Base-by-base conservation (phyloP, 345 rosid species). In the Arabidopsis thaliana region DNA sequence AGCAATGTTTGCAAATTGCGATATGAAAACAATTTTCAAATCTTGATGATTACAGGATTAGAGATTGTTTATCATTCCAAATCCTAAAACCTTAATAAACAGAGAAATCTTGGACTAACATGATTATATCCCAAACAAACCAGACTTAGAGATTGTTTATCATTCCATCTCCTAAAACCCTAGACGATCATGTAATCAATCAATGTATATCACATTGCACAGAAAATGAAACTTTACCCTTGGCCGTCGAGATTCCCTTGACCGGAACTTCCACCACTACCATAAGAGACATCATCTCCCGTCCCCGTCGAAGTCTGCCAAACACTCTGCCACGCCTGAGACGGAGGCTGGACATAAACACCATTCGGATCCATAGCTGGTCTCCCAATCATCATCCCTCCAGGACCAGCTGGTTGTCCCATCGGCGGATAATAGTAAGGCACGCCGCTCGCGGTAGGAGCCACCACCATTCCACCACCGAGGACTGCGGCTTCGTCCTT, bases 281-380 rank as follows among this genome's bases (percentile, higher is more conserved):
- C 91, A 53, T 83, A 88, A 16, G 91, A 83, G 4, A 82, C 98
- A 68, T 86, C 96, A 44, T 91, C 93, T 0, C 82, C 83, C 2
- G 89, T 59, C 1, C 83, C 84, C 0, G 89, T 84, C 1, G 89
- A 55, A n/a, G 84, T 81, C 87, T 91, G 93, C 97, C 97, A 91
- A 25, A 87, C 95, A 37, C 91, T 87, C 81, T 94, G 96, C 98
- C 98, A 94, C 6, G 96, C 91, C 85, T 91, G 98, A 30, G 95
- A 91, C 7, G 97, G 98, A 7, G 97, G 93, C 82, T 91, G 97
- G 5, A 78, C 84, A 61, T 84, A 87, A 42, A 89, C 86, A 4
- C 91, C 92, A 38, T 82, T 63, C 16, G 93, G 96, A 48, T 91
- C 97, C 74, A 91, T 76, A 7, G 92, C 96, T 0, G 98, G 98